phyloP scores from a whole-genome alignment of 345 rosid species.

The Kandelia obovata region DNA sequence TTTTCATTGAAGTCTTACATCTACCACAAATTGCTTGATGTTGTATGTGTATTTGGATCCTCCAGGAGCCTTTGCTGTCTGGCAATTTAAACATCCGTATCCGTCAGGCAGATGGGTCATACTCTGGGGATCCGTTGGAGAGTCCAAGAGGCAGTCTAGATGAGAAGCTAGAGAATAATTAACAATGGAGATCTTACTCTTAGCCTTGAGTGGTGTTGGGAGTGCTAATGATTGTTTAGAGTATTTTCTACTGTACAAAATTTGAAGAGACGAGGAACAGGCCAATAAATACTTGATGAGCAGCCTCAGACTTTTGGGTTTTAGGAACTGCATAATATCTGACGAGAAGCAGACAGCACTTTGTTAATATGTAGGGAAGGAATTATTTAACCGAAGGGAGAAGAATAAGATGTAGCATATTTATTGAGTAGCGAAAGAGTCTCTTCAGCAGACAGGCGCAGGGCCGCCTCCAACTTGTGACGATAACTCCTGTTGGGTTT shows the following conservation, averaged over 20 bases:
- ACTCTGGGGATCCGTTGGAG: constrained; percentile 53
- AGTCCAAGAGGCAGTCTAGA: constrained; percentile 43
- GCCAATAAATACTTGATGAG: constrained; percentile 28
- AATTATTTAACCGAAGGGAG: constrained; percentile 26
- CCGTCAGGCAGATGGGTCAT: constrained; percentile 79
- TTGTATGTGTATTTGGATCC: constrained; percentile 15
- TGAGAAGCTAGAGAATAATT: constrained; percentile 37
- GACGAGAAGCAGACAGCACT: constrained; percentile 32
- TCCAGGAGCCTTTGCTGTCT: constrained; percentile 58
- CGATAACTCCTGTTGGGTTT: constrained; percentile 16
- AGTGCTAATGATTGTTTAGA: constrained; percentile 24
- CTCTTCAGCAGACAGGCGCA: constrained; percentile 9
- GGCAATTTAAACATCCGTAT: constrained; percentile 63
- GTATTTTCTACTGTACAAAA: constrained; percentile 47
- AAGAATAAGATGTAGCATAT: constrained; percentile 38
- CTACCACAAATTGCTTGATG: background rate
- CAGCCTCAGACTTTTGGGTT: constrained; percentile 46
- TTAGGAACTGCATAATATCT: constrained; percentile 38
- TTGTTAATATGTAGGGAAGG: constrained; percentile 39
- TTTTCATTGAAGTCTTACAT: too few species aligned
- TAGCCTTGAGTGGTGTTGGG: constrained; percentile 26
- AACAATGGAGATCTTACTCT: constrained; percentile 29
- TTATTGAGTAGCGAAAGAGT: constrained; percentile 23
- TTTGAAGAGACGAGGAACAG: constrained; percentile 34
- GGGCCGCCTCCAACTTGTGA: constrained; percentile 13